These are phyloP conservation scores for Piloderma croceum DNA, from an alignment of 768 basidiomycete species.

Conservation along the genomic window DNA sequence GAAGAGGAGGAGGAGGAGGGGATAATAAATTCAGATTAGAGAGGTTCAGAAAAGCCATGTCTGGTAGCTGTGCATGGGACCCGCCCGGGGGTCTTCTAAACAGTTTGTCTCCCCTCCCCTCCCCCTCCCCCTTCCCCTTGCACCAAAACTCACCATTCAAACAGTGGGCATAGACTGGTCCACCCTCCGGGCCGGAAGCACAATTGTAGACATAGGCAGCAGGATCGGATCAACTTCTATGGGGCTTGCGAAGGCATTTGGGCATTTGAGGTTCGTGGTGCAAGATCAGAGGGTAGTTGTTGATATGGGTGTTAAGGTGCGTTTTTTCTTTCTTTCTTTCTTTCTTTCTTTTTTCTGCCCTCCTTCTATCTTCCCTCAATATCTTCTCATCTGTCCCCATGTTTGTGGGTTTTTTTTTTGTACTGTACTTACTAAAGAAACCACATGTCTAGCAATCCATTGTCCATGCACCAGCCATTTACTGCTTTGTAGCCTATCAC, in stretches of 20 bases:
- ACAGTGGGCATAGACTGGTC: slow-evolving; percentile 54
- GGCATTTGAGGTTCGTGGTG: slow-evolving; percentile 44
- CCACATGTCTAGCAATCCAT: too few species aligned
- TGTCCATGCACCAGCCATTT: too few species aligned
- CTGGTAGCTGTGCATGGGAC: slow-evolving; percentile 70
- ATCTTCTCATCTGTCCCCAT: too few species aligned
- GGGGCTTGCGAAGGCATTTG: slow-evolving; percentile 21
- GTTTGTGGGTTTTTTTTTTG: too few species aligned
- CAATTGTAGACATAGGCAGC: slow-evolving; percentile 65
- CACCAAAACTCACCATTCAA: neutral
- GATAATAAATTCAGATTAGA: slow-evolving; percentile 50
- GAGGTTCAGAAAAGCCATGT: slow-evolving; percentile 72
- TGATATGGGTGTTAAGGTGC: slow-evolving; percentile 51
- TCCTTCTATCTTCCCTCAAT: too few species aligned
- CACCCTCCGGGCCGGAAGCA: slow-evolving; percentile 40
- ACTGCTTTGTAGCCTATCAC: too few species aligned
- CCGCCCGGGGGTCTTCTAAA: slow-evolving; percentile 52
- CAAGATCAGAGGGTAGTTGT: slow-evolving; percentile 57
- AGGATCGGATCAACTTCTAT: slow-evolving; percentile 55
- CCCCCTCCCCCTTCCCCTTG: neutral
- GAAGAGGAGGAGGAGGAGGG: slow-evolving; percentile 9
- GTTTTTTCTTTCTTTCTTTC: slow-evolving; percentile 10
- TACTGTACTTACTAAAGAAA: too few species aligned
- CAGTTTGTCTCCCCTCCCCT: slow-evolving; percentile 30
- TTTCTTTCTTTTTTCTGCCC: neutral